Evolutionary conservation across 192 early-diverging fungal species (phyloP).

Genomic region (Jimgerdemannia lactiflua): DNA sequence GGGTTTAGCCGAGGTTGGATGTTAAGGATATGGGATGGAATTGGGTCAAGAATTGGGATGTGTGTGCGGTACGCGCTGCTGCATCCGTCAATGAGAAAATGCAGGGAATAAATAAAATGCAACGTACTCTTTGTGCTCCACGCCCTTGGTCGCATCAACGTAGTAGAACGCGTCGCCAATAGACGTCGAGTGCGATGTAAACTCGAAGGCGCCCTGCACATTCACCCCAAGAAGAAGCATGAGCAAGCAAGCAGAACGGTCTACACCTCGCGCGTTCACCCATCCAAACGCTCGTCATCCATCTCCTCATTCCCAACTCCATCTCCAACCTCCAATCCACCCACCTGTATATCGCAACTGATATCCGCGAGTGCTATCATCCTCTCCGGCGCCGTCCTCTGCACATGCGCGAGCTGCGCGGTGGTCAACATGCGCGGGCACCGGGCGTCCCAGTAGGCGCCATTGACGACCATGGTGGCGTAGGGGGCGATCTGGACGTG

Average conservation of each 20-base stretch:
- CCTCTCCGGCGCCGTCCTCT: constrained; percentile 47
- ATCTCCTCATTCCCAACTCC: background rate
- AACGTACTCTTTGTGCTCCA: constrained; percentile 67
- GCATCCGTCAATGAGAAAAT: background rate
- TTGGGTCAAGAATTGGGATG: no score
- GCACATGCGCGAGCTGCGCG: constrained; percentile 72
- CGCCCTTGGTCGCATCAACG: constrained; percentile 75
- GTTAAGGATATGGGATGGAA: background rate
- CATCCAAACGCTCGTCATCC: background rate
- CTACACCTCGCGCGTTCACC: background rate
- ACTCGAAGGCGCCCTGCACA: constrained; percentile 82
- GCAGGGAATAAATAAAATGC: background rate
- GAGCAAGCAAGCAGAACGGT: background rate
- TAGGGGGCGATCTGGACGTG: constrained; percentile 82
- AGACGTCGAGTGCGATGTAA: constrained; percentile 84
- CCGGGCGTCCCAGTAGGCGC: constrained; percentile 89
- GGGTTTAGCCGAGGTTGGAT: no score
- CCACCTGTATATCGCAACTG: constrained; percentile 87
- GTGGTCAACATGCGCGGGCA: constrained; percentile 91
- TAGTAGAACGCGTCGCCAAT: constrained; percentile 93
- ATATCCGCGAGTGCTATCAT: constrained; percentile 80
- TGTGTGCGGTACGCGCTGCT: background rate
- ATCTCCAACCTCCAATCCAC: background rate
- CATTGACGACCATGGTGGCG: constrained; percentile 85
- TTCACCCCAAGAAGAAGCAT: constrained; percentile 7